Evolutionary conservation across 345 rosid species (phyloP), one percentile per base, ranked within the genome.

Genomic region (Citrus glauca): DNA sequence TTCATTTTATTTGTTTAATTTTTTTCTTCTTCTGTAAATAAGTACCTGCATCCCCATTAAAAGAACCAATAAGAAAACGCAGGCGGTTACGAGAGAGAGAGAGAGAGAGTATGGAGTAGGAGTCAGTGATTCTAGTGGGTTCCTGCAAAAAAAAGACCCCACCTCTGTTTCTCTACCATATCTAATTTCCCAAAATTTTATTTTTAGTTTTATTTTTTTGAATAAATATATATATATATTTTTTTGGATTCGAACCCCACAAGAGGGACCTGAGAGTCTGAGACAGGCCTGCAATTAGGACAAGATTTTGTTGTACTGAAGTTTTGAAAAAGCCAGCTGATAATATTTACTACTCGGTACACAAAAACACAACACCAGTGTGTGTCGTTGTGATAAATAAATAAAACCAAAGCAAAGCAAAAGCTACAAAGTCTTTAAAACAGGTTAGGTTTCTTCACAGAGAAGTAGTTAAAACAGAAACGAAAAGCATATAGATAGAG

Each of bases 81-180:
- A 93, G 92, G 93, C 97, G 93, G 97, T 94, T 90, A 91, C 83
- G 81, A 74, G 89, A 84, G 59, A 84, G 73, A 63, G 81, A 42
- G 84, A 85, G 89, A 86, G 59, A 84, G 73, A 63, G 81, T 33
- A 81, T 84, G 92, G 90, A 92, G 90, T 84, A 69, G 91, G 94
- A 89, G 87, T 88, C 86, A 82, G 90, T 87, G 91, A 89, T 84
- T 86, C 93, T 78, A 84, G 93, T 89, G 93, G 92, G 84, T 84
- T 90, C 95, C 86, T 86, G 80, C 84, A 63, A 24, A 6, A 8
- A 37, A 14, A 22, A 37, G 77, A 82, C 86, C 91, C 90, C 84
- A 84, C 89, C 78, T 80, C 77, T 76, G 65, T 62, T 28, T 56
- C 45, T 32, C 48, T 68, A 24, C 38, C n/a, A 0, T 72, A 19